Evolutionary conservation across 805 yeast species (phyloP), one percentile per base, ranked within the genome.

Genomic region (Zygosaccharomyces bailii): DNA sequence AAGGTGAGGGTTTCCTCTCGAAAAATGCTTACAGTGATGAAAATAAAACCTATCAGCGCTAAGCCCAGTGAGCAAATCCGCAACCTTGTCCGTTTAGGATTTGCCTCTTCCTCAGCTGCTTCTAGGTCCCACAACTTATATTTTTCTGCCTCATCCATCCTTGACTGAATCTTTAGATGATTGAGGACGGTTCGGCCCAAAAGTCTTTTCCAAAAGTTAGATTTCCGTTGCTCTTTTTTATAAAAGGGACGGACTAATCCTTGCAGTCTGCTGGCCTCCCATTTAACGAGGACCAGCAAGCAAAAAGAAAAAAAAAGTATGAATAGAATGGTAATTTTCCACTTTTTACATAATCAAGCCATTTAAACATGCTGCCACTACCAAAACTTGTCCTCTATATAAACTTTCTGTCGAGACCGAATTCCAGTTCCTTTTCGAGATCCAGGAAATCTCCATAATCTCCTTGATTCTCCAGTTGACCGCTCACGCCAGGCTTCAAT

Each of bases 361-460:
- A 17, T 6, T 10, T n/a, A 20, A 3, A 18, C 9, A 19, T 5
- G 16, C 27, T 20, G 14, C 38, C 14, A 5, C 23, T 19, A 11
- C 11, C 17, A 16, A 24, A 10, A 10, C 30, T 13, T 25, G 20
- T 24, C 16, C 13, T 25, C 23, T 37, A 46, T n/a, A 44, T 34
- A 32, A 48, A 60, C 34, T 67, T 72, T 34, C 83, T 75, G 62
- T 83, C 88, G 34, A 82, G 60, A 1, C 88, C 88, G 59, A 73
- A 82, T 50, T 80, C 86, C 54, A 82, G 60, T 50, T 83, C 89
- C 49, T 73, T 76, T 52, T 82, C 89, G 34, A 82, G 60, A 43
- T 78, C 83, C 24, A 70, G 58, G 30, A 70, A 58, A 5, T 54
- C 56, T 44, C 55, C 53, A 30, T 53, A 53, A 25, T 54, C 60